These are phyloP conservation scores for Nicotiana tabacum DNA, from an alignment of 257 asterid genomes.

Conservation along the genomic window DNA sequence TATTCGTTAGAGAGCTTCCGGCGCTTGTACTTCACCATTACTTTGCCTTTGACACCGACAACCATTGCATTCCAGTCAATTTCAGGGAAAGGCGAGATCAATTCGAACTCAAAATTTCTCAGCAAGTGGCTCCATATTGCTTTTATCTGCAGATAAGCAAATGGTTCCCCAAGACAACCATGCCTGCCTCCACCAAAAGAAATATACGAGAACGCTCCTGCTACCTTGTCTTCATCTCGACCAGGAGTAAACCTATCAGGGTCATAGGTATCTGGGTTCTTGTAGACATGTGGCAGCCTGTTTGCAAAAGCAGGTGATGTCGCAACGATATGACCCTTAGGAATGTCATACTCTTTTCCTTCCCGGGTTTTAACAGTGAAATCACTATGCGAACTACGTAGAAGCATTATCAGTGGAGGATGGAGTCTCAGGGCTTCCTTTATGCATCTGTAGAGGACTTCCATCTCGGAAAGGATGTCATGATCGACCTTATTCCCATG, in stretches of 20 bases:
- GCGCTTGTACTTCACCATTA: slow-evolving; percentile 26
- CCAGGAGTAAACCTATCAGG: slow-evolving; percentile 84
- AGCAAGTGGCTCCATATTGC: slow-evolving; percentile 96
- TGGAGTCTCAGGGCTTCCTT: slow-evolving; percentile 94
- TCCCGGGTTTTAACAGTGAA: slow-evolving; percentile 73
- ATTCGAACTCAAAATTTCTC: slow-evolving; percentile 61
- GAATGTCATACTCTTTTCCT: slow-evolving; percentile 67
- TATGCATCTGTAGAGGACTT: slow-evolving; percentile 67
- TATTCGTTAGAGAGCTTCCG: slow-evolving; percentile 7
- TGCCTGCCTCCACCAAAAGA: slow-evolving; percentile 97
- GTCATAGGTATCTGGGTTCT: slow-evolving; percentile 68
- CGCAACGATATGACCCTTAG: slow-evolving; percentile 30
- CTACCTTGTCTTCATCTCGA: slow-evolving; percentile 87
- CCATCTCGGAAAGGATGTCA: slow-evolving; percentile 89
- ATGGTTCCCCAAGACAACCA: slow-evolving; percentile 93
- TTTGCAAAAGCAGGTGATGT: slow-evolving; percentile 30
- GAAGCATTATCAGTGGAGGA: slow-evolving; percentile 91
- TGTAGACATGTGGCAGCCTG: slow-evolving; percentile 52
- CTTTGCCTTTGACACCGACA: slow-evolving; percentile 51
- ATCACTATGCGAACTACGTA: slow-evolving; percentile 78
- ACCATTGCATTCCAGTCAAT: slow-evolving; percentile 63
- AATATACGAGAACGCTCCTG: slow-evolving; percentile 88
- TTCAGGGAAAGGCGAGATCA: slow-evolving; percentile 49
- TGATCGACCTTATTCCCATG: slow-evolving; percentile 76
- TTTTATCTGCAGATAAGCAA: slow-evolving; percentile 88